Conservation (phyloP, 2,329 filamentous ascomycete genomes). For the Byssoonygena ceratinophila region DNA sequence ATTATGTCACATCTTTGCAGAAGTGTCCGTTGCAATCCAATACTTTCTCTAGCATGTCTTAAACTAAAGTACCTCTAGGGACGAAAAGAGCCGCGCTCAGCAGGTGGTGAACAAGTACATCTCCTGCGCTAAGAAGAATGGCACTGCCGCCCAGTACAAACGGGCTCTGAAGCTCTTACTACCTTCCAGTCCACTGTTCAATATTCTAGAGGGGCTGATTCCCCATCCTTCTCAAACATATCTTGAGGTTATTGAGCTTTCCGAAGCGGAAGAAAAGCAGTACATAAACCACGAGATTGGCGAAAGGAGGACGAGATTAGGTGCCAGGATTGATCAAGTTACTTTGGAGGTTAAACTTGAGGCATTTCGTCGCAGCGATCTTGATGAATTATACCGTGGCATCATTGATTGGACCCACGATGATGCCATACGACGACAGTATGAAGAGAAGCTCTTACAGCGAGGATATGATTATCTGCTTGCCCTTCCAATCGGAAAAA, state of each 20-base stretch:
- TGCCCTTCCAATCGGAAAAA: conserved; percentile 56
- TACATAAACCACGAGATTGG: conserved; percentile 82
- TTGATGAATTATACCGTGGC: conserved; percentile 71
- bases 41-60: not conserved
- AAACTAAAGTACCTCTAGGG: conserved; percentile 28
- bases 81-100: conserved; percentile 50
- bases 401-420: conserved; percentile 85
- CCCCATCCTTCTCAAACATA: conserved; percentile 72
- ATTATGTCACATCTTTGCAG: conserved; percentile 63
- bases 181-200: conserved; percentile 70
- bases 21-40: conserved; percentile 40
- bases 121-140: conserved; percentile 60
- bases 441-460: conserved; percentile 81
- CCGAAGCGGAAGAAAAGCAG: conserved; percentile 77
- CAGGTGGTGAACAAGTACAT: conserved; percentile 68
- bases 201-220: conserved; percentile 70
- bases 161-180: conserved; percentile 65
- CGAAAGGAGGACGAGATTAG: conserved; percentile 75
- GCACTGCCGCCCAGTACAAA: conserved; percentile 62
- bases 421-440: conserved; percentile 69
- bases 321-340: conserved; percentile 72
- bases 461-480: conserved; percentile 69
- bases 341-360: conserved; percentile 80
- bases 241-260: conserved; percentile 67
- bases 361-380: conserved; percentile 60